Evolutionary conservation across 768 basidiomycete species (phyloP), one percentile per base, ranked within the genome.

Genomic region (Calocybe cyanea): DNA sequence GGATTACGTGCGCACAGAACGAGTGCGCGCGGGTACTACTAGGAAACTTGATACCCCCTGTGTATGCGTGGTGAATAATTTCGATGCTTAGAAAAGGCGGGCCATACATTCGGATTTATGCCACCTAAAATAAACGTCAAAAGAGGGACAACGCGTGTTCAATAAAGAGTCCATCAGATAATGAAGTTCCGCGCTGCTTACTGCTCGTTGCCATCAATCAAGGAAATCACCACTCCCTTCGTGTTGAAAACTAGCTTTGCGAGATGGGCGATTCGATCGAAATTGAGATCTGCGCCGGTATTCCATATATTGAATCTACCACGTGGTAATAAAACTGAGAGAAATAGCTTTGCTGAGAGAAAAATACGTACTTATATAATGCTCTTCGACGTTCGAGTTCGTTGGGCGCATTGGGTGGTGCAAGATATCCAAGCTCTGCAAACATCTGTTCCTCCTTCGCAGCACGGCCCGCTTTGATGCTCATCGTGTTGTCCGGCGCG

Each of bases 221-320:
- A 67, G 7, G 85, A 80, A 17, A 97, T 87, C 18, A 81, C 63
- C 2, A 94, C 92, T 11, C 87, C 83, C 60, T 88, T 89, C 1
- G 92, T 88, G 57, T 77, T 87, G 65, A 97, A 97, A 6, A 97
- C 94, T 32, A 96, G 70, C 67, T 94, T 94, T 32, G 87, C 88
- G 20, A 97, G 77, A 62, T 95, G 92, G 13, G 85, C 89, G 53
- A 96, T 94, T 14, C 94, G 80, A 63, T 96, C 93, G 59, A 97
- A 96, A 61, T 95, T 94, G 51, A 80, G 71, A 61, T 97, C 94
- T 7, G 83, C 72, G 13, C 83, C 81, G 0, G 92, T 93, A 52
- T 88, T 81, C 78, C 91, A 84, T 39, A 96, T 87, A 55, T 92
- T 92, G 69, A 91, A 94, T 53, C 90, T 88, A 51, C 45, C n/a